Evolutionary conservation across 1,139 yeast species (phyloP), one percentile per base, ranked within the genome.

Genomic region (Lodderomyces metapsilosis): DNA sequence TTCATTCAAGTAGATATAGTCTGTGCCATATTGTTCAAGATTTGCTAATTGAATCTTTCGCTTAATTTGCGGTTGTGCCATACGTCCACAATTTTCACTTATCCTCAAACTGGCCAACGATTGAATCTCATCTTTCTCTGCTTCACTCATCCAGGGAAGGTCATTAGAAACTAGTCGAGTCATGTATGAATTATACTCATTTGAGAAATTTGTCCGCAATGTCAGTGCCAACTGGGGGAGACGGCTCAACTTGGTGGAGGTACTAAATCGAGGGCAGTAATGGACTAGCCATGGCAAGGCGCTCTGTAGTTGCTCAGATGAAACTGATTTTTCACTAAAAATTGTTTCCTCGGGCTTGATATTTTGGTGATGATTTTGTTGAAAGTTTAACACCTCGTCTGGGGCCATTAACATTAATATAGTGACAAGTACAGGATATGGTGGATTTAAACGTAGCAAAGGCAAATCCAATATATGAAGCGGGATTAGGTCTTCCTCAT

Each of bases 61-160:
- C 5, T 74, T 66, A 50, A 84, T 73, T 25, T 82, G 80, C 0
- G 97, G 95, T 43, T 80, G 83, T 0, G 96, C 95, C 0, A 91
- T 80, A 34, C 96, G 70, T 2, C 98, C 97, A 56, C 95, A 86
- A 48, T 82, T 82, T 50, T 88, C 95, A 1, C 95, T 78, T 36
- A 92, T 72, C 39, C 96, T 62, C 25, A 71, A 53, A 15, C 94
- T 76, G 0, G 94, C 82, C 42, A 71, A 62, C 36, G 74, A 71
- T 46, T 78, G 62, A 5, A 89, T 67, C 0, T 58, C 62, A 7
- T 41, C 39, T 3, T 25, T 28, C 12, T 34, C 22, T 3, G 62
- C 65, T 2, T 45, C 43, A 2, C 42, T n/a, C 1, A 81, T 53
- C 85, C 88, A 80, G 0, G 46, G 46, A 30, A 85, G 68, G 2